Evolutionary conservation across 176 grass and related monocot genomes (phyloP).

Genomic region (Zea luxurians): DNA sequence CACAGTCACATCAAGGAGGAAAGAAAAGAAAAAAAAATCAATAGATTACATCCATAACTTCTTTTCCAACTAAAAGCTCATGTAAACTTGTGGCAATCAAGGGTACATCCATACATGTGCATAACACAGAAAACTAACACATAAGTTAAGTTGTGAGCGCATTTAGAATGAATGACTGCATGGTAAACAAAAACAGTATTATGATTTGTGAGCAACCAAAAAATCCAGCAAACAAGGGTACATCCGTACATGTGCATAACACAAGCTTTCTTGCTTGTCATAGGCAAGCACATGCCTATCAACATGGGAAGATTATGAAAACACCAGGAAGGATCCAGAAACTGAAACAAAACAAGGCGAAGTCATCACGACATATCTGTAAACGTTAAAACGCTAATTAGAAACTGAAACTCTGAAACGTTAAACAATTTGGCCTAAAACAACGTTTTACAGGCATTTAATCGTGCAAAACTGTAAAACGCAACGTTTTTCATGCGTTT

Average conservation of each 20-base stretch:
- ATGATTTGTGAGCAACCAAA: too few relatives aligned
- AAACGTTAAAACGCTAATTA: too few relatives aligned
- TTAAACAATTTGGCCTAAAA: too few relatives aligned
- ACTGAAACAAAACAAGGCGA: not conserved
- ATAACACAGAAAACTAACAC: not conserved
- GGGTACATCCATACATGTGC: not conserved
- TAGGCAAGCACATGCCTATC: not conserved
- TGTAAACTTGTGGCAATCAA: conserved; percentile 13
- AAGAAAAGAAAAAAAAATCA: not conserved
- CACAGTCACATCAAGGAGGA: not conserved
- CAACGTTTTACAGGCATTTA: too few relatives aligned
- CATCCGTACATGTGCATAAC: not conserved
- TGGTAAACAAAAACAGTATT: too few relatives aligned
- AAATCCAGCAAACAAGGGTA: not conserved
- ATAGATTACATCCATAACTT: not conserved
- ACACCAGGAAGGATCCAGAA: not conserved
- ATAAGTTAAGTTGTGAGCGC: too few relatives aligned
- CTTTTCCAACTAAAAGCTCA: not conserved
- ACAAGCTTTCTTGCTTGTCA: not conserved
- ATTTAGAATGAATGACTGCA: too few relatives aligned
- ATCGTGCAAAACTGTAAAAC: too few relatives aligned
- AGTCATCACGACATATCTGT: not conserved
- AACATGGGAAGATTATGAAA: conserved; percentile 16
- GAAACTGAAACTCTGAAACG: too few relatives aligned
- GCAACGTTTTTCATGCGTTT: too few relatives aligned